Base-by-base conservation (phyloP, 2,329 filamentous ascomycete species). In the Ceratocystis ficicola region DNA sequence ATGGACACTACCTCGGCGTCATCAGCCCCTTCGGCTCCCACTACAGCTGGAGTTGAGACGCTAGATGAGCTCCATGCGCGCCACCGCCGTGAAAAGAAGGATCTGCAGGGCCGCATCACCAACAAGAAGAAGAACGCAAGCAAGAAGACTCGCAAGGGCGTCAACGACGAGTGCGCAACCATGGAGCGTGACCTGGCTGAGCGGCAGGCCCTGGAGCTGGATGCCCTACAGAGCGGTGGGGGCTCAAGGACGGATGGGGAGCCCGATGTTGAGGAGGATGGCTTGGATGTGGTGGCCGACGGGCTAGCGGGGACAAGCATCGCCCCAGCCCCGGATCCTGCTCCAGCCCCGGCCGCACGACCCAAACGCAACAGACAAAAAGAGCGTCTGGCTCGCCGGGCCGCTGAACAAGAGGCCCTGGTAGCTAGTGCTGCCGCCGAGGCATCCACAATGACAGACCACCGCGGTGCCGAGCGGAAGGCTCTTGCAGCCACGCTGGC, bases 91-190 rank as follows among this genome's bases (percentile, higher is more conserved):
- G 93, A 99, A 77, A 86, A 88, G 74, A 87, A 86, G 71, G 93
- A 97, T 68, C 81, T 99, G 30, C 89, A 95, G 74, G 83, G 85
- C 63, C 86, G 87, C 68, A 86, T 95, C 72, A 96, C 90, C 4
- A 91, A 88, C 77, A 97, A 96, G 81, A 99, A 96, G 81, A 97
- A 96, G 80, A 87, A 89, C 70, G 92, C 94, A 17, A 95, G 88
- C 60, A 99, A 97, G 77, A 90, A 85, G 84, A 92, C 81, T 70
- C 84, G 78, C 72, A 90, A 87, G 74, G 86, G 86, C 32, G 79
- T 93, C 72, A 90, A 88, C 50, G 81, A 87, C 64, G 89, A 93
- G 73, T 90, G 89, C 70, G 86, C 87, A 68, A 79, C 83, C 64
- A 78, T 90, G 69, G 88, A 93, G 74, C 78, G 82, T 6, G 76